These are phyloP conservation scores for Fusarium udum DNA, from an alignment of 2,329 filamentous ascomycete genomes.

Conservation along the genomic window DNA sequence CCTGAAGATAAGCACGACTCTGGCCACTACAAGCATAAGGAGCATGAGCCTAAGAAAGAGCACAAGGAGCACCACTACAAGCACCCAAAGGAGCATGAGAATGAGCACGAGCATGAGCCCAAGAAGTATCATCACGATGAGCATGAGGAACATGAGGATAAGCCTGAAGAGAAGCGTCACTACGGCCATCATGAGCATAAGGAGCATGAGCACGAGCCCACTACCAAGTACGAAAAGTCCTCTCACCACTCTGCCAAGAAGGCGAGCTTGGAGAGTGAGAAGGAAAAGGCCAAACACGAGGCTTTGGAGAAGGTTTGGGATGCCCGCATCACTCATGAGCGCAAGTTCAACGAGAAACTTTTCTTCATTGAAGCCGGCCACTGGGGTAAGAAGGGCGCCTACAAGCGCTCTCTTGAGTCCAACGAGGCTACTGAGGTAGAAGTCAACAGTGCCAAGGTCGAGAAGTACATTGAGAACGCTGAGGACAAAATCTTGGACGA, in stretches of 20 bases:
- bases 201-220: neutral
- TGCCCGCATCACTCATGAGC: neutral
- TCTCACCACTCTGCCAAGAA: neutral
- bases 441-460: conserved; percentile 11
- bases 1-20: neutral
- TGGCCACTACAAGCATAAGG: neutral
- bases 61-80: neutral
- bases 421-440: neutral
- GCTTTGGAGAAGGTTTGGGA: conserved; percentile 6
- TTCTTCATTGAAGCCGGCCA: neutral
- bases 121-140: neutral
- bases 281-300: neutral
- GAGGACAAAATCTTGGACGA: neutral
- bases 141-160: neutral
- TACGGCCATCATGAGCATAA: neutral
- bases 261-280: neutral
- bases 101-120: neutral
- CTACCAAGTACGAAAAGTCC: neutral
- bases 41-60: neutral
- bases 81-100: neutral
- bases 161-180: neutral
- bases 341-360: neutral
- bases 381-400: neutral
- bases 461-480: conserved; percentile 1
- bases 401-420: conserved; percentile 1